These are phyloP conservation scores for Exophiala xenobiotica DNA, from an alignment of 2,329 filamentous ascomycete species.

Conservation along the genomic window DNA sequence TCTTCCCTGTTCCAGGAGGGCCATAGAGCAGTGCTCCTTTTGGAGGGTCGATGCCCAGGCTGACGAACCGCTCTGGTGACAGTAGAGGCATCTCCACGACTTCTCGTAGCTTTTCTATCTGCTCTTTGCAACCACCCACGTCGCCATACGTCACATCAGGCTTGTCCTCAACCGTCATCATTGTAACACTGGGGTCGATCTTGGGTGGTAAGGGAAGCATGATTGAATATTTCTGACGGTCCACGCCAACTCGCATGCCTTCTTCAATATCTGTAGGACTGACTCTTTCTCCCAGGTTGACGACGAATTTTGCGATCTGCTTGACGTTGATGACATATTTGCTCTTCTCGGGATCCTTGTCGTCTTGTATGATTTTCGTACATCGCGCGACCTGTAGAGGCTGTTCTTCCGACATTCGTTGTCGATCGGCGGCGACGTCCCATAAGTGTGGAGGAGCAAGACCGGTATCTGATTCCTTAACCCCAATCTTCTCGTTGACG, in stretches of 20 bases:
- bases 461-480: constrained; percentile 91
- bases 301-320: constrained; percentile 99
- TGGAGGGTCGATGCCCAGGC: constrained; percentile 96
- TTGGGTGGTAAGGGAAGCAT: constrained; percentile 93
- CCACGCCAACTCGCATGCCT: constrained; percentile 97
- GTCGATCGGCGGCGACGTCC: constrained; percentile 96
- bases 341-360: constrained; percentile 94
- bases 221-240: constrained; percentile 99
- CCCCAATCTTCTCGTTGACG: constrained; percentile 96
- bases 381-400: constrained; percentile 95
- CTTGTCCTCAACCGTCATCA: constrained; percentile 99
- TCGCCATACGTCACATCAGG: constrained; percentile 98
- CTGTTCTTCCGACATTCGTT: constrained; percentile 98
- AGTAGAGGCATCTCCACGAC: constrained; percentile 98
- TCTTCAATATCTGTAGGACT: constrained; percentile 99
- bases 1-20: constrained; percentile 98
- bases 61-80: constrained; percentile 95
- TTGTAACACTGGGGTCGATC: constrained; percentile 97
- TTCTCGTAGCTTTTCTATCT: constrained; percentile 97
- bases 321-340: constrained; percentile 99
- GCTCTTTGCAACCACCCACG: constrained; percentile 98
- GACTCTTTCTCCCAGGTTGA: constrained; percentile 94
- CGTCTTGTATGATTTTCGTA: constrained; percentile 98
- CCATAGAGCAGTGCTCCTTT: constrained; percentile 97
- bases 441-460: constrained; percentile 97